Percentiles rank a stretch among this genome's conserved stretches.
Conservation (phyloP, 176 grass and related monocot genomes). For the Aegilops bicornis region DNA sequence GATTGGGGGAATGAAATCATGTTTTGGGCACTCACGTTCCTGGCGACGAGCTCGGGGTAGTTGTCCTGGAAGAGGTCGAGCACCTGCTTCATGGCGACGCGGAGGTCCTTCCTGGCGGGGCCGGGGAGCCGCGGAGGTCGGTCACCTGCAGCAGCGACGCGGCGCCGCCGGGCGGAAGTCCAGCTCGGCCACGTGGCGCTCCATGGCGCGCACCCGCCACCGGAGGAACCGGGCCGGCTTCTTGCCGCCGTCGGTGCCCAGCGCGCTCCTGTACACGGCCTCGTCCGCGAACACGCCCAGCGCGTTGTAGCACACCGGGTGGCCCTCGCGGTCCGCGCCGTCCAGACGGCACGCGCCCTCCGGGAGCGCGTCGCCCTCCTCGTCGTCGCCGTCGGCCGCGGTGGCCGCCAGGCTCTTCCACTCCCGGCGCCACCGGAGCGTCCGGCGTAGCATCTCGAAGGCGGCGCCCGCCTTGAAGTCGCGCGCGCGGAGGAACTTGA, state of each 20-base stretch:
- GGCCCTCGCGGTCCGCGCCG: conserved; percentile 76
- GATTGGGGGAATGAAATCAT: no score
- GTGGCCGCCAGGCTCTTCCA: conserved; percentile 39
- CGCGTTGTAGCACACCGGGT: conserved; percentile 93
- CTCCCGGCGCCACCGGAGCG: conserved; percentile 76
- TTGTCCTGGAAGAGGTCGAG: conserved; percentile 94
- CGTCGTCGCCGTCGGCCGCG: neutral
- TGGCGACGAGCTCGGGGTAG: conserved; percentile 90
- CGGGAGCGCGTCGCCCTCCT: neutral
- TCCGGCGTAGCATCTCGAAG: conserved; percentile 79
- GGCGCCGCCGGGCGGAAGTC: conserved; percentile 69
- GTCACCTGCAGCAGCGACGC: conserved; percentile 84
- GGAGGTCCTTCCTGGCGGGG: conserved; percentile 77
- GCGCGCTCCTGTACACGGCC: conserved; percentile 52
- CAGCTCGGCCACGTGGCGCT: conserved; percentile 65
- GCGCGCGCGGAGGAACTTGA: conserved; percentile 98
- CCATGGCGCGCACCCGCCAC: conserved; percentile 89
- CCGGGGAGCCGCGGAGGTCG: conserved; percentile 71
- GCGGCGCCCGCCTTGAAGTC: conserved; percentile 92
- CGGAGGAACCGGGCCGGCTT: conserved; percentile 47
- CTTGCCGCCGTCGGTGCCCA: conserved; percentile 72
- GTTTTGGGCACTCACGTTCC: conserved; percentile 64
- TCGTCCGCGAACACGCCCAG: conserved; percentile 64
- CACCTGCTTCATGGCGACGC: conserved; percentile 72
- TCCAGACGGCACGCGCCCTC: conserved; percentile 63